Base-by-base conservation (phyloP, 768 basidiomycete genomes). In the Thelephora aurantiotincta region DNA sequence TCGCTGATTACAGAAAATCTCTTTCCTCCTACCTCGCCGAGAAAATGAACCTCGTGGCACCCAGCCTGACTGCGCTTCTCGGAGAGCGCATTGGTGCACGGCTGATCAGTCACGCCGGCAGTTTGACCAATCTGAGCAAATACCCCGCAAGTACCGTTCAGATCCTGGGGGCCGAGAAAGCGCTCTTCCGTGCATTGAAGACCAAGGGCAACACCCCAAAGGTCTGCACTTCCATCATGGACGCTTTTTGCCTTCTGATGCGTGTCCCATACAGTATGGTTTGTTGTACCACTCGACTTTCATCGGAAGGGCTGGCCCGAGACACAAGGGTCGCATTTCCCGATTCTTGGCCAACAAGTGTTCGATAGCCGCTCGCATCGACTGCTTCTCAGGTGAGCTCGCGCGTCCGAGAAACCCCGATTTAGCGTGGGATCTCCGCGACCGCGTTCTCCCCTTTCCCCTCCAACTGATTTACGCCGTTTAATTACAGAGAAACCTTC, bases 321-420 rank as follows among this genome's bases (percentile, higher is more conserved):
- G 92, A 65, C 79, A 87, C 73, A 98, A 97, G 71, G 94, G 94
- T 9, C 83, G 94, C 48, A 97, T 97, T 60, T 96, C 93, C 3
- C 82, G 94, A n/a, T 98, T 97, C 77, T 72, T 98, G 6, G 94
- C 94, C 35, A 98, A 98, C 75, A 98, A 98, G 66, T 92, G 90
- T 60, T 93, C 92, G 48, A 97, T 98, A 55, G 94, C 94, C 1
- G 87, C 90, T 13, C 75, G 94, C 47, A 97, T 98, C 65, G 94
- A 98, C 62, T 97, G 92, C 64, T 98, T 86, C 60, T 72, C 82
- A 2, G 88, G 88, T 85, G 55, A 47, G 75, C 57, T 12, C 11
- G 30, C 3, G 33, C 18, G 14, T 13, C 11, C n/a, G 50, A 18
- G 19, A 20, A 2, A 5, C 22, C 23, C 16, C 43, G 16, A 20